Evolutionary conservation across 441 rosid genomes (phyloP).

Genomic region (Gossypium schwendimanii): DNA sequence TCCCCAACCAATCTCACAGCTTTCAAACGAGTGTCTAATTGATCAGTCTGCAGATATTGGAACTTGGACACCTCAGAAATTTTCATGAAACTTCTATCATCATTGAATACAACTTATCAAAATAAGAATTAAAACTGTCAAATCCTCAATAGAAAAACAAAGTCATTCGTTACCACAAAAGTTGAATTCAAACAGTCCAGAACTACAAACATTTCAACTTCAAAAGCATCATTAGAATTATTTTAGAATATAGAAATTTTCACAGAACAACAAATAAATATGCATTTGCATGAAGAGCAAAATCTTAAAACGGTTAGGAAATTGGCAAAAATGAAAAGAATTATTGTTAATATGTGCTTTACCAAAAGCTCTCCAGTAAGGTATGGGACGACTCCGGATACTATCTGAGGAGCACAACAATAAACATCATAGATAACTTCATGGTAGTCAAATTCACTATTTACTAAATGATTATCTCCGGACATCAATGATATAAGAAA

Average conservation of each 20-base stretch:
- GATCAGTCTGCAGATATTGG: conserved; percentile 67
- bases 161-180: background rate
- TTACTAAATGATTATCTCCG: conserved; percentile 55
- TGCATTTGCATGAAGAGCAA: background rate
- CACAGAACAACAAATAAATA: background rate
- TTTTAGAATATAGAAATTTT: background rate
- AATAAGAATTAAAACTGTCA: background rate
- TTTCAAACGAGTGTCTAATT: conserved; percentile 79
- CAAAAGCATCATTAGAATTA: background rate
- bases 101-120: background rate
- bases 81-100: background rate
- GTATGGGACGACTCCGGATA: conserved; percentile 82
- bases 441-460: conserved; percentile 74
- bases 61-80: conserved; percentile 18
- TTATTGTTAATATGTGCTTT: conserved; percentile 19
- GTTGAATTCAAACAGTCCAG: background rate
- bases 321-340: background rate
- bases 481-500: conserved; percentile 86
- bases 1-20: conserved; percentile 90
- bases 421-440: conserved; percentile 85
- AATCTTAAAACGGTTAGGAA: background rate
- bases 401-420: conserved; percentile 78
- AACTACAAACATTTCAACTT: background rate
- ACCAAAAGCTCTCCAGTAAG: conserved; percentile 98
- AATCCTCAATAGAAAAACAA: background rate